Base-by-base conservation (phyloP, 1,139 yeast species). In the Komagataea norvegica region DNA sequence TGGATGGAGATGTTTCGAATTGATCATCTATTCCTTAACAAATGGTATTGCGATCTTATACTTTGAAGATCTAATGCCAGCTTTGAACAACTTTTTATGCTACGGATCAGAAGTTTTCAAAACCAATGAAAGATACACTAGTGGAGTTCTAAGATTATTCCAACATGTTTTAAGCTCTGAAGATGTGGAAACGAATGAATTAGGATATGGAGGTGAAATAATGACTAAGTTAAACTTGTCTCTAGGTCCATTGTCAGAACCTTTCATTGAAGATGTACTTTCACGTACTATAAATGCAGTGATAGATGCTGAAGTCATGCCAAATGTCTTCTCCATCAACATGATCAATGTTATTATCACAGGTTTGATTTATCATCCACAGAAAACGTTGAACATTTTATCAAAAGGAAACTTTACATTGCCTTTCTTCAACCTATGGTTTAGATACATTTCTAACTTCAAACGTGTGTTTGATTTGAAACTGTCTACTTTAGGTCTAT, bases 401-500 rank as follows among this genome's bases (percentile, higher is more conserved):
- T 69, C 72, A 44, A 68, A 70, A 35, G 55, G 60, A 13, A 62
- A 69, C 16, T 65, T 69, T 36, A 59, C 78, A 8, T 66, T 66
- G 18, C 51, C 61, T 4, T 79, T 87, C 53, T 76, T 89, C 52
- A 68, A 69, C 29, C 57, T 69, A 30, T 91, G 96, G 96, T 73
- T 86, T 49, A 64, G 70, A 6, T 67, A 58, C 26, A 65, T 78
- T 37, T 74, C 80, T 4, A 64, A 66, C 29, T 70, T 83, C 48
- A 68, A 71, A n/a, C 68, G 95, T 44, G 95, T 87, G 3, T 85
- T 74, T 52, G 97, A 89, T 60, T 70, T 87, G 59, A 88, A 88
- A 59, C 62, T 91, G 29, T 75, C 86, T 2, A 66, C 77, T 4
- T 61, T 89, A 47, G 93, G 94, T 1, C 58, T 84, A 27, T 60